A percentile compares a stretch with the other conserved stretches of the same genome.
Evolutionary conservation across 2,329 filamentous ascomycete species (phyloP).

Genomic region (Verticillium nonalfalfae): DNA sequence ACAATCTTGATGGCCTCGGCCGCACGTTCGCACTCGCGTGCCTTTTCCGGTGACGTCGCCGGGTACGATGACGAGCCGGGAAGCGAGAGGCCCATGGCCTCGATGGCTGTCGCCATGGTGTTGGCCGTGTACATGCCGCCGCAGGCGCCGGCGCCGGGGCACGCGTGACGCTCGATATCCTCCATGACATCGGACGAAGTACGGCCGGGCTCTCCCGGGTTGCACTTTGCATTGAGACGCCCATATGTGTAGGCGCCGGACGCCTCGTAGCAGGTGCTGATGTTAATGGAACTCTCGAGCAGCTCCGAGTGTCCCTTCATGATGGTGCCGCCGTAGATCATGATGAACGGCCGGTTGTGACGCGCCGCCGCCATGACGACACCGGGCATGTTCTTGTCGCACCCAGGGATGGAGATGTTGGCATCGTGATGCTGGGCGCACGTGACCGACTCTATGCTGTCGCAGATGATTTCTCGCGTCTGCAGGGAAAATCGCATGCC

Average conservation of each 20-base stretch:
- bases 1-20: slow-evolving; percentile 72
- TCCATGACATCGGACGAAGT: slow-evolving; percentile 73
- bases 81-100: slow-evolving; percentile 78
- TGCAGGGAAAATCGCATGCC: slow-evolving; percentile 94
- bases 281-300: slow-evolving; percentile 75
- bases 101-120: slow-evolving; percentile 86
- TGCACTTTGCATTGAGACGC: slow-evolving; percentile 63
- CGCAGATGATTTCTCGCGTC: slow-evolving; percentile 85
- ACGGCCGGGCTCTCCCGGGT: slow-evolving; percentile 55
- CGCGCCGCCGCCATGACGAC: slow-evolving; percentile 85
- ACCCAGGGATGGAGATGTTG: slow-evolving; percentile 87
- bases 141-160: slow-evolving; percentile 59
- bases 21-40: slow-evolving; percentile 77
- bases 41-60: slow-evolving; percentile 74
- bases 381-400: slow-evolving; percentile 98
- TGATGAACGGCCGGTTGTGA: slow-evolving; percentile 86
- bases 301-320: slow-evolving; percentile 76
- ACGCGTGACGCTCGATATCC: slow-evolving; percentile 75
- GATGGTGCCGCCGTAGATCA: slow-evolving; percentile 94
- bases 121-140: slow-evolving; percentile 92
- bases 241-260: slow-evolving; percentile 77
- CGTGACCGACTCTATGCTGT: slow-evolving; percentile 89
- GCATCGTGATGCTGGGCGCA: slow-evolving; percentile 90
- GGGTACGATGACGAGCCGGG: slow-evolving; percentile 82
- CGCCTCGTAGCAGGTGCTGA: slow-evolving; percentile 83